A percentile compares a stretch with the other conserved stretches of the same genome.
Evolutionary conservation across 2,329 filamentous ascomycete species (phyloP).

Genomic region (Fusarium xylarioides): DNA sequence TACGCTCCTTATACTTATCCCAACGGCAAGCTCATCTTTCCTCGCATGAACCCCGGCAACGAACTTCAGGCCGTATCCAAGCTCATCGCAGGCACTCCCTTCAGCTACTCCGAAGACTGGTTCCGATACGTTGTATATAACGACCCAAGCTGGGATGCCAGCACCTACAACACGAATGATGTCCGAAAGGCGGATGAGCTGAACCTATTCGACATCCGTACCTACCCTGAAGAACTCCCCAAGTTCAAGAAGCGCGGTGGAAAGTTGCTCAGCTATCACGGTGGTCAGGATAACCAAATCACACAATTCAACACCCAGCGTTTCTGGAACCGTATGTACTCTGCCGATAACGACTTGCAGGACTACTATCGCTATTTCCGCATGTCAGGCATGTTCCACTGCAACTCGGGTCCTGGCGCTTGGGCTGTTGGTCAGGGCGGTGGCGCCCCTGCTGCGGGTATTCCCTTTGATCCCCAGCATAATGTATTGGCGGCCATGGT

Average conservation of each 20-base stretch:
- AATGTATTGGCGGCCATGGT: constrained; percentile 60
- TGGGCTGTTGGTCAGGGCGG: constrained; percentile 42
- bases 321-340: constrained; percentile 36
- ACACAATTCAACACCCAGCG: constrained; percentile 33
- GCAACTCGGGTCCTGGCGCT: constrained; percentile 56
- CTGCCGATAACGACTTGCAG: constrained; percentile 47
- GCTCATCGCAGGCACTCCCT: constrained; percentile 12
- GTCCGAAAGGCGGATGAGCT: neutral
- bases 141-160: constrained; percentile 7
- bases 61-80: constrained; percentile 8
- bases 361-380: constrained; percentile 62
- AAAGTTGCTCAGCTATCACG: constrained; percentile 18
- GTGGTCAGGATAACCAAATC: constrained; percentile 27
- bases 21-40: constrained; percentile 18
- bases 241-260: constrained; percentile 23
- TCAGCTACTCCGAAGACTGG: constrained; percentile 22
- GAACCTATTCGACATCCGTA: constrained; percentile 18
- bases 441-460: constrained; percentile 24
- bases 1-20: constrained; percentile 19
- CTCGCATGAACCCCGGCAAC: constrained; percentile 25
- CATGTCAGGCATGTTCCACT: constrained; percentile 63
- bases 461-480: constrained; percentile 45
- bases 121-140: constrained; percentile 20
- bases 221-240: neutral
- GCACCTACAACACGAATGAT: neutral